Percentiles rank a stretch among this genome's conserved stretches.
phyloP scores from a whole-genome alignment of 78 protist species.

The Creolimax fragrantissima region DNA sequence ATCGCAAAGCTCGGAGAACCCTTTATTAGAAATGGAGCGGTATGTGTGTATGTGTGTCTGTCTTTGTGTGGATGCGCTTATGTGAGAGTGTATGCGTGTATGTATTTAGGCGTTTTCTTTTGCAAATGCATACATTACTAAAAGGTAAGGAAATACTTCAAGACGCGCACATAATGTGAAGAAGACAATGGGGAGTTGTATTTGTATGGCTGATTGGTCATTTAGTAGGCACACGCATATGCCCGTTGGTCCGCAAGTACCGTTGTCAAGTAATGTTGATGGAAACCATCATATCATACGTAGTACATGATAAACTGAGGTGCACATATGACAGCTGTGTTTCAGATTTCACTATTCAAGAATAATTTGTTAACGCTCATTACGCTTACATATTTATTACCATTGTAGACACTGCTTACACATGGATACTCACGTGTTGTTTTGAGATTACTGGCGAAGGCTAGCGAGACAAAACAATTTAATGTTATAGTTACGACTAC shows the following conservation, averaged over 20 bases:
- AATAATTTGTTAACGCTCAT: no score
- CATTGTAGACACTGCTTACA: slow-evolving; percentile 40
- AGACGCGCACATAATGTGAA: no score
- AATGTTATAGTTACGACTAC: slow-evolving; percentile 64
- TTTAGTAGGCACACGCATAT: no score
- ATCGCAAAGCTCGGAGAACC: slow-evolving; percentile 54
- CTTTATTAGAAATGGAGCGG: slow-evolving; percentile 66
- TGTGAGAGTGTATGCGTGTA: neutral
- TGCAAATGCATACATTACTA: neutral
- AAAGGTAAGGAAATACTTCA: no score
- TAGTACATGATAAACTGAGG: no score
- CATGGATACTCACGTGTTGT: slow-evolving; percentile 73
- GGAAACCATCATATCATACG: no score
- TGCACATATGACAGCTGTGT: no score
- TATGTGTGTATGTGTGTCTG: neutral
- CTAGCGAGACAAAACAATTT: slow-evolving; percentile 44
- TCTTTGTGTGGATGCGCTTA: neutral
- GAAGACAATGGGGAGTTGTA: no score
- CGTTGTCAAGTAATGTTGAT: no score
- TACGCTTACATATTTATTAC: neutral
- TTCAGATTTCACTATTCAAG: no score
- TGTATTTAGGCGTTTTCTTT: neutral
- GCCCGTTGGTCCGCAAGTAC: no score
- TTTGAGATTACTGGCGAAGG: slow-evolving; percentile 28
- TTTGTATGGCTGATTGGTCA: no score